Conservation (phyloP, 257 asterid species). For the Buddleja alternifolia region DNA sequence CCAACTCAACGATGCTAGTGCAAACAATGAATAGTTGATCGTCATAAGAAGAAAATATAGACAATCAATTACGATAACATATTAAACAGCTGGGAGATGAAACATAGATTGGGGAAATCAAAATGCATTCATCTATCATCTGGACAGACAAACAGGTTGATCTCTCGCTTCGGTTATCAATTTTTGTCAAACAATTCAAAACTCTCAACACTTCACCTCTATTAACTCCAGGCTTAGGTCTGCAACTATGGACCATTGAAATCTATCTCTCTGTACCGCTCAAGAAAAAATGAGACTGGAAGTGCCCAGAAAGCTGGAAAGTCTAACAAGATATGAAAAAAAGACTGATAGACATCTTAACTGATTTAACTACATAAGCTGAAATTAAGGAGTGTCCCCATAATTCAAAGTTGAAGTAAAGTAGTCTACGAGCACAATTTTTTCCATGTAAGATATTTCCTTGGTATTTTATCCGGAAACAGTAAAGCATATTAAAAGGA, state of each 20-base stretch:
- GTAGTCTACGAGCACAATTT: too few species aligned
- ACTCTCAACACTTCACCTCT: neutral
- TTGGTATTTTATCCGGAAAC: too few species aligned
- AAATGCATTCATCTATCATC: neutral
- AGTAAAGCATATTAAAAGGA: too few species aligned
- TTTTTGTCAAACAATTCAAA: neutral
- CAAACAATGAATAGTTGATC: slow-evolving; percentile 1
- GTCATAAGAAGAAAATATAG: neutral
- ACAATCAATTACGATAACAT: neutral
- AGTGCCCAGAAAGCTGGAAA: neutral
- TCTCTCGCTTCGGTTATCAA: neutral
- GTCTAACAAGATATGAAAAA: neutral
- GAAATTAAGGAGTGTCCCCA: too few species aligned
- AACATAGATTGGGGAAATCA: neutral
- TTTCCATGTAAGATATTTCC: too few species aligned
- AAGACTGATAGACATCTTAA: neutral
- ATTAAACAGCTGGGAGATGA: slow-evolving; percentile 7
- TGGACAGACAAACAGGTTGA: neutral
- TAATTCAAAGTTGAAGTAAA: too few species aligned
- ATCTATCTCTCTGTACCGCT: slow-evolving; percentile 7
- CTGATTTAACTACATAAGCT: too few species aligned
- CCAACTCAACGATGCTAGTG: neutral
- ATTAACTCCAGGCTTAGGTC: neutral
- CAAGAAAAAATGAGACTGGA: slow-evolving; percentile 6
- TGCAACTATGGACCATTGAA: neutral